phyloP scores from a whole-genome alignment of 768 basidiomycete genomes.

The Termitomyces bulborhizus region DNA sequence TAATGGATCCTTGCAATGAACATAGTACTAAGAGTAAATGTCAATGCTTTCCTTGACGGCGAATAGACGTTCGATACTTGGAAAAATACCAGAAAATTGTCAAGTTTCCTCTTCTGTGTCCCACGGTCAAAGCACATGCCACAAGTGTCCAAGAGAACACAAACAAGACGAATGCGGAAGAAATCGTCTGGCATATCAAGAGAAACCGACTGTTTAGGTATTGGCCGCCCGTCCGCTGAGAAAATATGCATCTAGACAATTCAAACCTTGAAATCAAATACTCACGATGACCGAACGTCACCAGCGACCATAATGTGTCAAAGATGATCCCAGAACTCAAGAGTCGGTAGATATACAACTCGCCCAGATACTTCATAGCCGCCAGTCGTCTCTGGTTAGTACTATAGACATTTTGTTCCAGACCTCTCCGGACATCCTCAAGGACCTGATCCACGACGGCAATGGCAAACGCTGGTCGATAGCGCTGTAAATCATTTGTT shows the following conservation, averaged over 20 bases:
- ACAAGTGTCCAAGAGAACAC: conserved; percentile 89
- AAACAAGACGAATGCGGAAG: conserved; percentile 89
- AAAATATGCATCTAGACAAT: conserved; percentile 9
- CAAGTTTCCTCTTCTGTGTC: conserved; percentile 86
- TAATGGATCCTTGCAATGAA: conserved; percentile 81
- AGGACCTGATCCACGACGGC: conserved; percentile 90
- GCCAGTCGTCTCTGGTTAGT: conserved; percentile 92
- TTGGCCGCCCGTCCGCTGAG: conserved; percentile 82
- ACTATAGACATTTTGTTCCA: conserved; percentile 94
- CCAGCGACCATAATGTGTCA: conserved; percentile 89
- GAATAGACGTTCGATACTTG: conserved; percentile 49
- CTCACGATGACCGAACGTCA: conserved; percentile 95
- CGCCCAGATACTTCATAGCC: conserved; percentile 91
- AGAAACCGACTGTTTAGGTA: conserved; percentile 66
- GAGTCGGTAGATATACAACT: conserved; percentile 94
- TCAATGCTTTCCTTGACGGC: background rate
- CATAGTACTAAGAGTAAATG: conserved; percentile 54
- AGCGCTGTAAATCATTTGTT: conserved; percentile 90
- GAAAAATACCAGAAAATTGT: conserved; percentile 89
- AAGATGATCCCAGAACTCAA: conserved; percentile 87
- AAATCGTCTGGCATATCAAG: conserved; percentile 95
- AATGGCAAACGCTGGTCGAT: conserved; percentile 85
- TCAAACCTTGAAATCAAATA: conserved; percentile 11
- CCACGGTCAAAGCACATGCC: conserved; percentile 98
- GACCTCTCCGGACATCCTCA: conserved; percentile 84